A percentile compares a stretch with the other conserved stretches of the same genome.
These are phyloP conservation scores for Anaeromyces robustus DNA, from an alignment of 192 early-diverging fungal species.

Conservation along the genomic window DNA sequence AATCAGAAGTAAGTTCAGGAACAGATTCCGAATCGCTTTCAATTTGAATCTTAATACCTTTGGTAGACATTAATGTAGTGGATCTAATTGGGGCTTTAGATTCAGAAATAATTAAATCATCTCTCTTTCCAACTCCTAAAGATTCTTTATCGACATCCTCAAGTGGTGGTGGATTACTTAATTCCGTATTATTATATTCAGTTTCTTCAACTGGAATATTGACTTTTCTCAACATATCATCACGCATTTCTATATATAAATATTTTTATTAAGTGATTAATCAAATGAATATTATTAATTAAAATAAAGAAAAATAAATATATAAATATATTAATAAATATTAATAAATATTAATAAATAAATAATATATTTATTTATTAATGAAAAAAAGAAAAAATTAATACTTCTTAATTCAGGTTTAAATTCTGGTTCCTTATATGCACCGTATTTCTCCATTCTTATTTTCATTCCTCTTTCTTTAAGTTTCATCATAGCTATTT, in stretches of 20 bases:
- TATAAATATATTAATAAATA: too few species aligned
- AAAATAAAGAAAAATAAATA: too few species aligned
- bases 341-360: background rate
- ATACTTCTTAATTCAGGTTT: background rate
- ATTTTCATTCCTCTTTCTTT: background rate
- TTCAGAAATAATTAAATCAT: background rate
- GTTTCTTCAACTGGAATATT: background rate
- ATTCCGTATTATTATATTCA: background rate
- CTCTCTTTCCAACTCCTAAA: background rate
- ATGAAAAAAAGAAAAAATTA: too few species aligned
- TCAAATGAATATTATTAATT: too few species aligned
- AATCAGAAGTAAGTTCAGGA: background rate
- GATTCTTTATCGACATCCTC: background rate
- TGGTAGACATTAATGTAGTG: background rate
- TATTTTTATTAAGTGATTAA: too few species aligned
- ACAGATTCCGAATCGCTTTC: background rate
- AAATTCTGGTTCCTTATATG: background rate
- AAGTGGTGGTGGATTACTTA: background rate
- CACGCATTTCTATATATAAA: background rate
- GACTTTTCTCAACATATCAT: background rate
- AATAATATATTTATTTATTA: background rate
- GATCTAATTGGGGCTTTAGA: background rate
- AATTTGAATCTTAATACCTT: background rate
- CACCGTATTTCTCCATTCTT: background rate
- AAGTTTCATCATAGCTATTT: background rate